phyloP scores from a whole-genome alignment of 1,284 basidiomycete genomes.

The Tilletia setariae region DNA sequence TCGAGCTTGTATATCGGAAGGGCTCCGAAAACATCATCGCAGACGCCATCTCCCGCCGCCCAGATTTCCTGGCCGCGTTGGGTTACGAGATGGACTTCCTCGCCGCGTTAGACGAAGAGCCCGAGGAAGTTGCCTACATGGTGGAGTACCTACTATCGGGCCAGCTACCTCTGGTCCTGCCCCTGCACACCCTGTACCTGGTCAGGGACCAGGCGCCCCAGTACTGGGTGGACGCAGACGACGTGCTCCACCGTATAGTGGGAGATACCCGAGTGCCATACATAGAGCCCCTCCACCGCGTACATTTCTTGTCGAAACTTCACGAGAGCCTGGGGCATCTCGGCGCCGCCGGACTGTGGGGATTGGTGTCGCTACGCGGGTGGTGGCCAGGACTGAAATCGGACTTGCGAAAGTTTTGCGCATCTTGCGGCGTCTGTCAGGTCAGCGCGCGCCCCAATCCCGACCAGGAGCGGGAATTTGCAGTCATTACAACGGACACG shows the following conservation, averaged over 20 bases:
- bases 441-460: not conserved
- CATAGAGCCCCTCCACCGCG: slow-evolving; percentile 6
- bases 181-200: not conserved
- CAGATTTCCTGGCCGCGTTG: not conserved
- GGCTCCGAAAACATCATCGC: slow-evolving; percentile 1
- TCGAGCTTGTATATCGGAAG: slow-evolving; percentile 1
- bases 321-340: slow-evolving; percentile 6
- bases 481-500: slow-evolving; percentile 3
- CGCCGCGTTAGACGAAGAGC: not conserved
- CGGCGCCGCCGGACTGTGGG: not conserved
- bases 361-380: not conserved
- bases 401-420: slow-evolving; percentile 11
- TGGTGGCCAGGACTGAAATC: slow-evolving; percentile 16
- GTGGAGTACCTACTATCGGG: not conserved
- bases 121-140: not conserved
- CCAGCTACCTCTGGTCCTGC: not conserved
- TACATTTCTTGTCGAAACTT: slow-evolving; percentile 9
- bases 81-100: not conserved
- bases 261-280: slow-evolving; percentile 10
- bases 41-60: slow-evolving; percentile 13
- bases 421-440: slow-evolving; percentile 14
- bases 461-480: slow-evolving; percentile 16
- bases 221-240: slow-evolving; percentile 9
- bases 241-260: not conserved
- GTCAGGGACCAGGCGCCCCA: not conserved